Evolutionary conservation across 805 yeast species (phyloP).

Genomic region (Wickerhamiella dianesei): DNA sequence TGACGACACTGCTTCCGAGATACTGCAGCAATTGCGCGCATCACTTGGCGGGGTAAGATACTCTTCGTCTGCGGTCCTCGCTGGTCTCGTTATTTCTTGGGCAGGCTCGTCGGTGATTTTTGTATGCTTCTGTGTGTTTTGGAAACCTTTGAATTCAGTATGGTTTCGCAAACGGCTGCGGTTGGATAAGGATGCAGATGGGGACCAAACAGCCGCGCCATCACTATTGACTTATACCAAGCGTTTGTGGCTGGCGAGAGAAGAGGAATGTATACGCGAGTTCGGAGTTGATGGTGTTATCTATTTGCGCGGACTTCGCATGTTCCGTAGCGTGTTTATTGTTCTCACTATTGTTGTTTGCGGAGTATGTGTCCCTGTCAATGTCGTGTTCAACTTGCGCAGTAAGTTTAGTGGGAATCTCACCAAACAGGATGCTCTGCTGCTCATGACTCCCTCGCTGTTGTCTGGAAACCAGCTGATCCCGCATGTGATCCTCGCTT

Average conservation of each 20-base stretch:
- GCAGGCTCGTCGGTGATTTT: conserved; percentile 24
- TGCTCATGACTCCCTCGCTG: conserved; percentile 27
- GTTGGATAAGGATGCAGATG: too few species aligned
- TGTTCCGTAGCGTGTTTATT: conserved; percentile 24
- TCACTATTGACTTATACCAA: conserved; percentile 19
- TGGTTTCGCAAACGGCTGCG: conserved; percentile 23
- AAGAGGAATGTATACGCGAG: conserved; percentile 18
- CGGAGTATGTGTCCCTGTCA: conserved; percentile 26
- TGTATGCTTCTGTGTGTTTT: conserved; percentile 20
- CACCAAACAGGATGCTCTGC: conserved; percentile 22
- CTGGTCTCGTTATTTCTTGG: conserved; percentile 24
- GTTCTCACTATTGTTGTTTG: conserved; percentile 24
- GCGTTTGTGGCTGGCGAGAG: conserved; percentile 15
- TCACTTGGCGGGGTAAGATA: conserved; percentile 19
- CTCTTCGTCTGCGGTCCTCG: conserved; percentile 25
- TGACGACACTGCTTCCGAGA: conserved; percentile 8
- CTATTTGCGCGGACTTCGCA: conserved; percentile 21
- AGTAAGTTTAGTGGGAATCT: conserved; percentile 17
- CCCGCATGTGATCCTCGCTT: conserved; percentile 26
- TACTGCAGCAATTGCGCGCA: conserved; percentile 17
- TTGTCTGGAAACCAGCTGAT: conserved; percentile 22
- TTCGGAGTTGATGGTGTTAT: conserved; percentile 28
- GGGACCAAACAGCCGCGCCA: too few species aligned
- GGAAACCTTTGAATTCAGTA: conserved; percentile 23
- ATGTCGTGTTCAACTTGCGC: conserved; percentile 23